Base-by-base conservation (phyloP, 345 rosid species). In the Hypericum androsaemum region DNA sequence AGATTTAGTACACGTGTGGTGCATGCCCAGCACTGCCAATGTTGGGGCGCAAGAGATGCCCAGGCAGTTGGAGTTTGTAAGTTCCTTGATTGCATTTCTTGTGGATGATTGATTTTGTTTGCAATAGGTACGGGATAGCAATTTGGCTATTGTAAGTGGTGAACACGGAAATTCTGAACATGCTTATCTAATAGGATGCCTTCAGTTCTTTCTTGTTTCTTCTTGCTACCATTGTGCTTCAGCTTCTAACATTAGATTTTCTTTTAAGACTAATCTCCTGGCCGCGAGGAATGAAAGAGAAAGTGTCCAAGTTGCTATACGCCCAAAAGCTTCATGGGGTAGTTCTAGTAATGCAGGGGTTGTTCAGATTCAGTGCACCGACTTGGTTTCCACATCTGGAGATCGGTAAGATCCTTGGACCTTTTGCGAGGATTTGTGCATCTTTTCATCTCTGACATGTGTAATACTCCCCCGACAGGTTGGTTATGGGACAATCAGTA, bases 201-300 rank as follows among this genome's bases (percentile, higher is more conserved):
- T 22, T 4, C 32, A 4, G 1, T 22, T 1, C 4, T 1, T 22
- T 4, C 4, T 22, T 22, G 32, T 22, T 22, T 22, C 32, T 22
- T 22, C 32, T 22, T 22, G 46, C 39, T 53, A 28, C 35, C 47
- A 51, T 13, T 15, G 43, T 42, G 22, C 65, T 65, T 58, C 40
- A 48, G 22, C 49, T 57, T 61, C 59, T 64, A 56, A 64, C 41
- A 22, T 5, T 40, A 57, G 41, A 59, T 57, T 50, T 61, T 28
- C 58, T 67, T 66, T 77, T 62, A 67, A 90, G 96, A 73, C 82
- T 52, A 82, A 77, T 73, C 95, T 90, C 54, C 76, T 90, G 73
- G 96, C 95, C 28, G 96, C 98, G 62, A 84, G 98, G 68, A 90
- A 90, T 46, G 98, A 90, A 75, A 79, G 95, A 70, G 98, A 90